These are phyloP conservation scores for Acer saccharum DNA, from an alignment of 345 rosid genomes.

Conservation along the genomic window DNA sequence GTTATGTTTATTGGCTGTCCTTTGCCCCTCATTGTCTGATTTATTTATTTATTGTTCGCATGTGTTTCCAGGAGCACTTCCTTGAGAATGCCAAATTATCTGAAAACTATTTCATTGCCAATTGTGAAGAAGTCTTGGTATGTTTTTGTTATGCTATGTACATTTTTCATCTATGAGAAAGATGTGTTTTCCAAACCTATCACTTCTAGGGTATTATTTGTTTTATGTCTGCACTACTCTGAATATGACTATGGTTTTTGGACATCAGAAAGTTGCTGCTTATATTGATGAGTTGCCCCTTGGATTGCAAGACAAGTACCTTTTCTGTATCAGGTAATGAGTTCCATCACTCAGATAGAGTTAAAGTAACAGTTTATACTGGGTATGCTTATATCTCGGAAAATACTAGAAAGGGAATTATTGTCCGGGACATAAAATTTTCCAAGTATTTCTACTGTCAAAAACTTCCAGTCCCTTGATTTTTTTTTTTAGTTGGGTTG, in stretches of 20 bases:
- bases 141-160: slow-evolving; percentile 5
- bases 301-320: slow-evolving; percentile 71
- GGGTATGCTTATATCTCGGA: background rate
- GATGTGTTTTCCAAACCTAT: background rate
- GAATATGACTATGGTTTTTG: slow-evolving; percentile 17
- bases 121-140: slow-evolving; percentile 83
- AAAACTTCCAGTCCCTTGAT: background rate
- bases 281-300: slow-evolving; percentile 81
- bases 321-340: slow-evolving; percentile 76
- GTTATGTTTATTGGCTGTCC: background rate
- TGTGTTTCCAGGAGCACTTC: slow-evolving; percentile 70
- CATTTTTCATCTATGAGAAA: background rate
- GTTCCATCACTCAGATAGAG: slow-evolving; percentile 10
- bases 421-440: background rate
- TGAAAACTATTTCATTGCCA: slow-evolving; percentile 74
- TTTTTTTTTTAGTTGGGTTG: background rate
- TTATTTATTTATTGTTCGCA: background rate
- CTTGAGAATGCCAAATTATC: slow-evolving; percentile 82
- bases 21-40: slow-evolving; percentile 15
- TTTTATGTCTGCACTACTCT: background rate
- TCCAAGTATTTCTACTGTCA: background rate
- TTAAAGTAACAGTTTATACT: background rate
- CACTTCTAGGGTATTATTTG: background rate
- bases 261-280: slow-evolving; percentile 70
- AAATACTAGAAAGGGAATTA: background rate